Evolutionary conservation across 2,329 filamentous ascomycete genomes (phyloP), one percentile per base, ranked within the genome.

Genomic region (Epicoccum nigrum): DNA sequence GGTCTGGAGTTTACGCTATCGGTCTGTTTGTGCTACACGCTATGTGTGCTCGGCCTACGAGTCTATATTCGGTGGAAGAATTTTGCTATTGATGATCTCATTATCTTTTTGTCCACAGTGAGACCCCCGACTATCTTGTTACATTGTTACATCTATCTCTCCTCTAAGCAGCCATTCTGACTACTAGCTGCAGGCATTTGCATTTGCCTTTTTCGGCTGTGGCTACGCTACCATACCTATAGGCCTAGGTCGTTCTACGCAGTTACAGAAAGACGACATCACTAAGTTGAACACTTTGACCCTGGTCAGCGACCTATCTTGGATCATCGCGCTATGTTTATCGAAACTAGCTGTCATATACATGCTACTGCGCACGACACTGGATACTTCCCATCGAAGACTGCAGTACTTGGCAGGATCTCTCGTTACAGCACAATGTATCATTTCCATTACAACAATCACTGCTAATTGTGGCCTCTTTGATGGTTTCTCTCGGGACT

Each of bases 291-390:
- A 57, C 8, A 9, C 20, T n/a, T 13, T 39, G 13, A 33, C 20
- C 12, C 30, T 49, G 11, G 51, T 51, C 4, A 47, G 39, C 8
- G 57, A 60, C 23, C 34, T 64, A 4, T 41, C 58, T 1, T 64
- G 54, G 39, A 51, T 62, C 15, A 45, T 48, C 21, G 54, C 61
- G 1, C 40, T 64, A 7, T 49, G 57, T 44, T 17, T 56, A 9
- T 58, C 55, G 9, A 62, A 59, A 11, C 35, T 51, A 13, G 57
- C 55, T 9, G 51, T 54, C 11, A 23, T 59, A 7, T 43, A 48
- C 13, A 47, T 62, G 34, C 28, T 62, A 13, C 44, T 51, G 12
- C 59, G 58, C 11, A 53, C 58, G 17, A 58, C 57, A 6, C 42
- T 39, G 5, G 54, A 46, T 3, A 21, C 28, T 4, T 35, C 40